Evolutionary conservation across 2,329 filamentous ascomycete genomes (phyloP).

Genomic region (Pseudogymnoascus sp.): DNA sequence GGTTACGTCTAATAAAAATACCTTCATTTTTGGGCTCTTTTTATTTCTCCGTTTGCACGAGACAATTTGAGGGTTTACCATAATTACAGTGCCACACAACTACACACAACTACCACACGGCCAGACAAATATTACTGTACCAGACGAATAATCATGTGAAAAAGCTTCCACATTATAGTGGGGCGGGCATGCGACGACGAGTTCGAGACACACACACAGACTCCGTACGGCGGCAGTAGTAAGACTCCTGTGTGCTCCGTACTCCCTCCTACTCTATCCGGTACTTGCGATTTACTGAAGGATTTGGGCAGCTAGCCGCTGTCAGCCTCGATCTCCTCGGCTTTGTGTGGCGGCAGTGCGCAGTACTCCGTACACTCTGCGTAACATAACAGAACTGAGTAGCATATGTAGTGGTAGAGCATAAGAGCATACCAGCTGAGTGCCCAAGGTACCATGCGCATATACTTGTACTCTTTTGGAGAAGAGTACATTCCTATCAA

Average conservation of each 20-base stretch:
- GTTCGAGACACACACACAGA: not conserved
- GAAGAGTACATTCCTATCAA: not conserved
- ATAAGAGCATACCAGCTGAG: no score
- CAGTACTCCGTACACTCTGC: not conserved
- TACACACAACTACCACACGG: not conserved
- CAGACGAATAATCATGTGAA: conserved; percentile 4
- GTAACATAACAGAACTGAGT: not conserved
- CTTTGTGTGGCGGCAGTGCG: not conserved
- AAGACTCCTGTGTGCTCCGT: not conserved
- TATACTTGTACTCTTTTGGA: not conserved
- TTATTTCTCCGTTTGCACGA: not conserved
- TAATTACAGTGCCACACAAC: not conserved
- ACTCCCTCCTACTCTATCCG: not conserved
- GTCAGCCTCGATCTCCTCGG: conserved; percentile 6
- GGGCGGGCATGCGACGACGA: conserved; percentile 4
- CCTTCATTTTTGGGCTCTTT: not conserved
- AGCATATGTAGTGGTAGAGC: not conserved
- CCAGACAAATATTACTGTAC: not conserved
- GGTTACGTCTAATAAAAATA: not conserved
- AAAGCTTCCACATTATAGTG: conserved; percentile 2
- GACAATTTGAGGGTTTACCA: conserved; percentile 4
- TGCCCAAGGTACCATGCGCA: no score
- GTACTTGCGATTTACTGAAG: not conserved
- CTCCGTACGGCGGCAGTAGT: not conserved
- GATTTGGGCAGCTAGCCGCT: conserved; percentile 2